Evolutionary conservation across 2,329 filamentous ascomycete genomes (phyloP).

Genomic region (Geosmithia flava): DNA sequence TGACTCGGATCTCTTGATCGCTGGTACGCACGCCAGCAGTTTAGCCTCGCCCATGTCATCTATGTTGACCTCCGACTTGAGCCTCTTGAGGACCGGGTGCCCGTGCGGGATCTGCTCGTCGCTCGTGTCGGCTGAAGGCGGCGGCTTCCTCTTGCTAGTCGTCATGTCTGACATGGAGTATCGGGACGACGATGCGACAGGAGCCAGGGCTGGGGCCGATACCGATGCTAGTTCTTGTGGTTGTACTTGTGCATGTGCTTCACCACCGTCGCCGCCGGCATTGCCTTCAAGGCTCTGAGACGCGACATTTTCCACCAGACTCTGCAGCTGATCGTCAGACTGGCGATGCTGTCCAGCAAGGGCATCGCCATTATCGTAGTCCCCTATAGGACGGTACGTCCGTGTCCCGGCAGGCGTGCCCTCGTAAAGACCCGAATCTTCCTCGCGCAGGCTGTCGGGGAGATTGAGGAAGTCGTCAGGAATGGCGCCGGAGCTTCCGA

Average conservation of each 20-base stretch:
- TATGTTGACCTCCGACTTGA: constrained; percentile 36
- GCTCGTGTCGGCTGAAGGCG: constrained; percentile 29
- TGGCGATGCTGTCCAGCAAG: constrained; percentile 26
- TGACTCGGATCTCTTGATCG: constrained; percentile 33
- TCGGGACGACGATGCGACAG: background rate
- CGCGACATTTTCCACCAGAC: constrained; percentile 35
- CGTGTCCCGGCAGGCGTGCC: constrained; percentile 17
- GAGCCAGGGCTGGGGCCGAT: background rate
- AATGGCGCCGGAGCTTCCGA: constrained; percentile 40
- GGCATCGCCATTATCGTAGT: constrained; percentile 10
- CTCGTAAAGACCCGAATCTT: constrained; percentile 26
- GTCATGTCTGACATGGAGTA: constrained; percentile 19
- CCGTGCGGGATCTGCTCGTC: constrained; percentile 29
- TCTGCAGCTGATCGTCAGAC: constrained; percentile 37
- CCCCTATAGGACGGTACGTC: constrained; percentile 7
- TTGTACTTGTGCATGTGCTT: background rate
- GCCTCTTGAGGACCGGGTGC: constrained; percentile 41
- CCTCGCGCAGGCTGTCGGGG: constrained; percentile 22
- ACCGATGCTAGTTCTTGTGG: constrained; percentile 11
- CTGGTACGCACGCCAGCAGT: constrained; percentile 35
- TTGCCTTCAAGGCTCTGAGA: constrained; percentile 42
- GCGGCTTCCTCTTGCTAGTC: constrained; percentile 43
- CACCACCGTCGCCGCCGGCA: background rate
- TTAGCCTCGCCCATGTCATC: constrained; percentile 28
- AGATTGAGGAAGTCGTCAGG: constrained; percentile 35